These are phyloP conservation scores for Cardamine chenopodiifolia DNA, from an alignment of 345 rosid genomes.

Conservation along the genomic window DNA sequence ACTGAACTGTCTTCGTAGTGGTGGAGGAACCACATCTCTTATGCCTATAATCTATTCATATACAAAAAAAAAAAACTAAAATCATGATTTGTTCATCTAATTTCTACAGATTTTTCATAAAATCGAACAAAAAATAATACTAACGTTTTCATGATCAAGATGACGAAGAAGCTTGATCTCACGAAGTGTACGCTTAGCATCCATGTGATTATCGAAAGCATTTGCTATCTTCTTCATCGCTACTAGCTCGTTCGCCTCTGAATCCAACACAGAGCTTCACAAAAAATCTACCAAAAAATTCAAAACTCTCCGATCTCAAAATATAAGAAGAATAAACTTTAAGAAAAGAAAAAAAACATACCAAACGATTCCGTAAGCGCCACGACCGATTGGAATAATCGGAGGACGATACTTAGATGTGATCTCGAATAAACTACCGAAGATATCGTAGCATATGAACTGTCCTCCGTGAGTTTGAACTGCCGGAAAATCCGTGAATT, in stretches of 20 bases:
- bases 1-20: constrained; percentile 71
- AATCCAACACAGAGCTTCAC: constrained; percentile 82
- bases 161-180: constrained; percentile 97
- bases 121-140: neutral
- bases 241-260: constrained; percentile 92
- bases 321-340: neutral
- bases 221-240: constrained; percentile 96
- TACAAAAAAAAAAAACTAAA: neutral
- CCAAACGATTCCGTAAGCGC: constrained; percentile 99
- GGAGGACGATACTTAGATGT: constrained; percentile 91
- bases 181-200: constrained; percentile 96
- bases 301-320: neutral
- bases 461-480: constrained; percentile 69
- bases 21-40: constrained; percentile 94
- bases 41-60: constrained; percentile 68
- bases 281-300: neutral
- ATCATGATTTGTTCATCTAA: constrained; percentile 15
- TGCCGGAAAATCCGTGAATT: constrained; percentile 71
- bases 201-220: constrained; percentile 96
- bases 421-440: constrained; percentile 79
- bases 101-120: neutral
- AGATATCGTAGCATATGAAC: constrained; percentile 70
- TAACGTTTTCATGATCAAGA: constrained; percentile 94
- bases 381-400: constrained; percentile 93
- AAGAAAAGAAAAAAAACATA: constrained; percentile 14